Percentiles rank a stretch among this genome's conserved stretches.
These are phyloP conservation scores for Neofusicoccum cordaticola DNA, from an alignment of 2,329 filamentous ascomycete species.

Conservation along the genomic window DNA sequence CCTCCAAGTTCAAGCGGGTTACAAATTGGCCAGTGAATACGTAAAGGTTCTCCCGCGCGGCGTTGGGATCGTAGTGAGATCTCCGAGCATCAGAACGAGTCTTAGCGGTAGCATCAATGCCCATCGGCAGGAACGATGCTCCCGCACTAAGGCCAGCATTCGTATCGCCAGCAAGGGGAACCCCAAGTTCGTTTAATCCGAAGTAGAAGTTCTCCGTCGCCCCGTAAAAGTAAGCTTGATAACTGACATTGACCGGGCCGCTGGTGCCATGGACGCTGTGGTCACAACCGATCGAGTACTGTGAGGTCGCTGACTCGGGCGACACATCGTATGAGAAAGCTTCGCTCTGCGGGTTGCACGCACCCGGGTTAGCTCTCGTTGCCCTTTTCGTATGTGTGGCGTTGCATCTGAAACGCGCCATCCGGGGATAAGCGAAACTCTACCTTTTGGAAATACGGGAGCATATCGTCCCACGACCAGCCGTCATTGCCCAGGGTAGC, in stretches of 20 bases:
- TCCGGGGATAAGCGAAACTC: too few relatives aligned
- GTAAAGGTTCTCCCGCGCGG: slow-evolving; percentile 25
- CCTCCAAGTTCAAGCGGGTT: slow-evolving; percentile 4
- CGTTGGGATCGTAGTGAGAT: slow-evolving; percentile 31
- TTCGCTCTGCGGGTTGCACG: slow-evolving; percentile 21
- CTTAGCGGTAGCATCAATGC: slow-evolving; percentile 28
- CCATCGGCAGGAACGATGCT: slow-evolving; percentile 20
- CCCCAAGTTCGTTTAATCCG: slow-evolving; percentile 5
- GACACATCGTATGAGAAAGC: slow-evolving; percentile 23
- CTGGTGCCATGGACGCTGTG: slow-evolving; percentile 22
- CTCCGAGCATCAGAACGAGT: slow-evolving; percentile 28
- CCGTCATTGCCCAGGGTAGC: slow-evolving; percentile 13
- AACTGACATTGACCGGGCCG: slow-evolving; percentile 26
- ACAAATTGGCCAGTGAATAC: neutral
- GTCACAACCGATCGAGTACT: slow-evolving; percentile 28
- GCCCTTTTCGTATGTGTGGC: neutral
- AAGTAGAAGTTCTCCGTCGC: slow-evolving; percentile 23
- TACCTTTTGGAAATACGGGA: slow-evolving; percentile 32
- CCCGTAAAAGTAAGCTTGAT: slow-evolving; percentile 26
- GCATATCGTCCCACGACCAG: slow-evolving; percentile 31
- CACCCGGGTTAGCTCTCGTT: neutral
- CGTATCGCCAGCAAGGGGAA: neutral
- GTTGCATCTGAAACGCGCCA: too few relatives aligned
- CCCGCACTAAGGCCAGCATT: neutral
- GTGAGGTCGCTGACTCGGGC: slow-evolving; percentile 19